Base-by-base conservation (phyloP, 2,329 filamentous ascomycete genomes). In the Tolypocladium inflatum region DNA sequence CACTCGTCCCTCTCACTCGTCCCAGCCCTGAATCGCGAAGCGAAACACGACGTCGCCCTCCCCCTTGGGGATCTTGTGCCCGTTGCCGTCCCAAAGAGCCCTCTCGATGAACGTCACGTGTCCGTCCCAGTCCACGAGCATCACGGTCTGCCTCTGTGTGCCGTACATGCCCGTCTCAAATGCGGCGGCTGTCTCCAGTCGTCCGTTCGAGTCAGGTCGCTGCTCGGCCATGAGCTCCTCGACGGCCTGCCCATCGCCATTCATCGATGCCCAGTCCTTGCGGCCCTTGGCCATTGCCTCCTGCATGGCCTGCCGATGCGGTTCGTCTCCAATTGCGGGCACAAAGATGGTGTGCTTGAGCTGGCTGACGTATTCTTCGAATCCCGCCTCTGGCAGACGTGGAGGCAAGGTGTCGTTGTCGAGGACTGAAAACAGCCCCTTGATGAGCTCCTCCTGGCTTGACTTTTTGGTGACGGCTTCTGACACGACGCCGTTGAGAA, bases 291-390 rank as follows among this genome's bases (percentile, higher is more conserved):
- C 70, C 60, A 64, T 72, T 23, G 71, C 74, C 26, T 71, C 70
- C 54, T 73, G 69, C 75, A 82, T 80, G 21, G 77, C 76, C 21
- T 70, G 66, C 41, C 70, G 71, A 41, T 79, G 76, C 39, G 71
- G 65, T 30, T 76, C 72, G 58, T 79, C 76, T n/a, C 81, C 82
- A 26, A 88, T 78, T 0, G 76, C 69, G 0, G 82, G 83, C 55
- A 87, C 79, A 62, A 85, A 87, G 55, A 88, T 80, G n/a, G 79
- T 84, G 38, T 84, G 71, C 62, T 80, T 78, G 53, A 87, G 74
- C 43, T 78, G 70, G 48, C 73, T 72, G 63, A 85, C 77, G 60
- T 80, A 78, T 19, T 83, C 76, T 45, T 82, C 75, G 41, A 85
- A 78, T n/a, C 74, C 76, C 58, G 76, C 74, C 41, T 68, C 73